Percentiles rank a stretch among this genome's conserved stretches.
Conservation (phyloP, 2,329 filamentous ascomycete species). For the Xylaria arbuscula region DNA sequence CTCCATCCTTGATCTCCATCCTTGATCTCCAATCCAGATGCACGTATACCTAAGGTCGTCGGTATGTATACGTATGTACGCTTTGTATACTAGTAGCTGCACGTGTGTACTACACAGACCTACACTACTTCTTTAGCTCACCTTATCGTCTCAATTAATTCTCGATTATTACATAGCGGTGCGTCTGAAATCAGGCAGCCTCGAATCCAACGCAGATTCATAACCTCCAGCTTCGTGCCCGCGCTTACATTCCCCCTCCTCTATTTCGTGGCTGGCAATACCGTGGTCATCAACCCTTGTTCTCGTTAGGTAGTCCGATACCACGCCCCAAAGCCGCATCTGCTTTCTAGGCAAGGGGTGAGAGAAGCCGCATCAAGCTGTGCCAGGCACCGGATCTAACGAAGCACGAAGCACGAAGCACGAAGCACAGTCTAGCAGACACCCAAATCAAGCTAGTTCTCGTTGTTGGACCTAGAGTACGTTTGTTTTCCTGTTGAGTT, state of each 20-base stretch:
- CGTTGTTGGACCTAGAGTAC: neutral
- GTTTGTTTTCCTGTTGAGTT: neutral
- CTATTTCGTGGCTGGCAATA: constrained; percentile 27
- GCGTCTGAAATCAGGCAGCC: constrained; percentile 34
- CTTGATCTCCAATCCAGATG: constrained; percentile 18
- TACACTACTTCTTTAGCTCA: constrained; percentile 27
- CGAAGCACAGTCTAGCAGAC: constrained; percentile 6
- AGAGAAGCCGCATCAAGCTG: constrained; percentile 22
- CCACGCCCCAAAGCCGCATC: constrained; percentile 24
- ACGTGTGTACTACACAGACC: constrained; percentile 15
- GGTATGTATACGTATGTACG: neutral
- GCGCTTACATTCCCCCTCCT: constrained; percentile 35
- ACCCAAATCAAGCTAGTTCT: constrained; percentile 1
- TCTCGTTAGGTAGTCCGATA: constrained; percentile 34
- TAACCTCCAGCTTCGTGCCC: constrained; percentile 42
- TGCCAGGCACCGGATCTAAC: constrained; percentile 17
- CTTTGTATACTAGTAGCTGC: neutral
- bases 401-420: constrained; percentile 20
- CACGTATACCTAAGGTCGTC: constrained; percentile 8
- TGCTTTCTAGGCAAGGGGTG: constrained; percentile 23
- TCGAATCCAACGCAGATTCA: constrained; percentile 37
- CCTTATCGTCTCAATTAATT: constrained; percentile 29
- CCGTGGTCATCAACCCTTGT: constrained; percentile 20
- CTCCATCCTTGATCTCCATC: neutral
- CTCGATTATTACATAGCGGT: constrained; percentile 20